Evolutionary conservation across 1,139 yeast species (phyloP).

Genomic region (Hyphopichia khmerensis): DNA sequence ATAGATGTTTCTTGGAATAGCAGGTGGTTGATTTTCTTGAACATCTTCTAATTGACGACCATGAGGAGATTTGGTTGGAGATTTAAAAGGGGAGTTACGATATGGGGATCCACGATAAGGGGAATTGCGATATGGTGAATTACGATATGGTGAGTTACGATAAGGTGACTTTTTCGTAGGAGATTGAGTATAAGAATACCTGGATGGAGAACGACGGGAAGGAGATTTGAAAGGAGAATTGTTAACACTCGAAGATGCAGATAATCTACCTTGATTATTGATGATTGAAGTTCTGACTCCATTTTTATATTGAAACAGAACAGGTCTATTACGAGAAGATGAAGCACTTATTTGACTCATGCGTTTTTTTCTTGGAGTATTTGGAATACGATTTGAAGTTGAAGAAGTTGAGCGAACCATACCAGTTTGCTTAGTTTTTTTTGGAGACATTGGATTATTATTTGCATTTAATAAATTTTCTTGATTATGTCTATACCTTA

Average conservation of each 20-base stretch:
- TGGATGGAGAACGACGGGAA: constrained; percentile 21
- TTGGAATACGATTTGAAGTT: constrained; percentile 15
- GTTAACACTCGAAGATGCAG: constrained; percentile 33
- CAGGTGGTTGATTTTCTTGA: constrained; percentile 20
- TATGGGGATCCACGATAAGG: constrained; percentile 17
- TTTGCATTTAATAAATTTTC: constrained; percentile 17
- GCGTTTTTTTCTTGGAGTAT: constrained; percentile 44
- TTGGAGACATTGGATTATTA: constrained; percentile 8
- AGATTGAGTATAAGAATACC: constrained; percentile 13
- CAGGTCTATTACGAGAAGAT: constrained; percentile 54
- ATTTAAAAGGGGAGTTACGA: constrained; percentile 19
- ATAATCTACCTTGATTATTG: constrained; percentile 18
- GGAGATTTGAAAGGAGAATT: constrained; percentile 29
- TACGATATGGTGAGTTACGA: constrained; percentile 13
- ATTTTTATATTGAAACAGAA: constrained; percentile 48
- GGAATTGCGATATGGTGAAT: constrained; percentile 10
- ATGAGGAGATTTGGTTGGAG: constrained; percentile 18
- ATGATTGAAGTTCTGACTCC: constrained; percentile 24
- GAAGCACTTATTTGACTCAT: constrained; percentile 53
- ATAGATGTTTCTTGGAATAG: constrained; percentile 46
- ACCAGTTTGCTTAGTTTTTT: constrained; percentile 7
- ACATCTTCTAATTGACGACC: constrained; percentile 3
- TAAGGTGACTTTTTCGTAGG: constrained; percentile 14
- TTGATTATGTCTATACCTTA: constrained; percentile 54
- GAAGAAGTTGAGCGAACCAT: constrained; percentile 3